Evolutionary conservation across 2,329 filamentous ascomycete species (phyloP), one percentile per base, ranked within the genome.

Genomic region (Dothideomycetes sp.): DNA sequence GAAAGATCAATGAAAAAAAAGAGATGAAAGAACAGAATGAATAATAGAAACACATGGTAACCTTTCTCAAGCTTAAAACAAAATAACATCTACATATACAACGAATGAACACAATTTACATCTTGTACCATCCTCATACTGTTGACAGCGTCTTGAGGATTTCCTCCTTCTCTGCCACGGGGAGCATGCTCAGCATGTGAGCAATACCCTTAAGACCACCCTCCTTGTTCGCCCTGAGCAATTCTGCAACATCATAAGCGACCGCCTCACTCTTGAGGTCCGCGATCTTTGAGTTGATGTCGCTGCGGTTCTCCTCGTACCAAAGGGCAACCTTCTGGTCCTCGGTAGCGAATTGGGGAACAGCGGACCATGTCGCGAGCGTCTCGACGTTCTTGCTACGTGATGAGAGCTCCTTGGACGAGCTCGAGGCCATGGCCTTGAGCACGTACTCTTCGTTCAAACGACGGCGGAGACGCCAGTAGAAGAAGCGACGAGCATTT

Each of bases 391-490:
- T 80, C 35, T 54, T 53, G 41, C 50, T 50, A 43, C 54, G 49
- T 56, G 62, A 50, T 47, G 67, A 46, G 46, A 71, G 50, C 58
- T 61, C 51, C 57, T 63, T 62, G 24, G 69, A 62, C 10, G 46
- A 37, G 8, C 40, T 44, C 27, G 59, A 51, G 2, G 65, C 70
- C 76, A 98, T 85, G 66, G 86, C 86, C 69, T 88, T 91, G 62
- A 98, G 74, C 54, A 98, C 86, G 64, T 93, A 85, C 69, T 98
- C 91, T 69, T 98, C 91, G 65, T 93, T 96, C 60, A 98, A 74
- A 67, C 91, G 80, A 61, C 91, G 84, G 64, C 93, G 88, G 48
- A 95, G 81, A 65, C 91, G 89, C 91, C 93, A 98, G 82, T 96
- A 98, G 74, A 98, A 96, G 84, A 91, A 96, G 59, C 89, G 82